Percentiles rank a stretch among this genome's conserved stretches.
Evolutionary conservation across 495 filamentous ascomycete genomes (phyloP).

Genomic region (Podospora pseudopauciseta): DNA sequence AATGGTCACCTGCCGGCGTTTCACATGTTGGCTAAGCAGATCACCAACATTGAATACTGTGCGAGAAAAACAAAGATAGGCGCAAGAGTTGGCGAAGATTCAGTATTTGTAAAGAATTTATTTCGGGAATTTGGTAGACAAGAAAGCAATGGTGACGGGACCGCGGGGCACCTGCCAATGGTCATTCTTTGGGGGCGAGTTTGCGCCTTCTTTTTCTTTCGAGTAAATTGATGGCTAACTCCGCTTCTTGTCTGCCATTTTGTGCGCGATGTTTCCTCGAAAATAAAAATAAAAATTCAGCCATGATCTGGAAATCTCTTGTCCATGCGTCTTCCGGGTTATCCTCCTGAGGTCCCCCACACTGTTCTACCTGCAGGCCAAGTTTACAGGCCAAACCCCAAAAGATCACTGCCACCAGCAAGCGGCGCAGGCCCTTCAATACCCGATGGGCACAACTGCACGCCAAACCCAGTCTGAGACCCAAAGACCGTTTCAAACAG

Average conservation of each 20-base stretch:
- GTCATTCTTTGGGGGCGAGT: too few relatives aligned
- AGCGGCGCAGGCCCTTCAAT: slow-evolving; percentile 5
- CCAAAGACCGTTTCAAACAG: slow-evolving; percentile 12
- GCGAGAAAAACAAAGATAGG: not conserved
- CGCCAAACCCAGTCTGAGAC: not conserved
- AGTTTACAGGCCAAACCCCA: not conserved
- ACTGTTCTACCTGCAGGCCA: not conserved
- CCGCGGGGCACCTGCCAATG: too few relatives aligned
- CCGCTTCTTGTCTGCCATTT: not conserved
- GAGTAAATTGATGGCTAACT: not conserved
- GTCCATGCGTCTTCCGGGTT: not conserved
- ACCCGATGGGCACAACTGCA: slow-evolving; percentile 5
- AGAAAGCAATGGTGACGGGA: too few relatives aligned
- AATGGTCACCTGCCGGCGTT: slow-evolving; percentile 9
- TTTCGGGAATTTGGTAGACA: too few relatives aligned
- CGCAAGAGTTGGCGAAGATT: too few relatives aligned
- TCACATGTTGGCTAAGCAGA: not conserved
- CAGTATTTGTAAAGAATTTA: too few relatives aligned
- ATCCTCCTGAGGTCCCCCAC: not conserved
- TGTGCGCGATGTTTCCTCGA: not conserved
- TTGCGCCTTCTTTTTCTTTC: not conserved
- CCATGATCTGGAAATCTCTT: not conserved
- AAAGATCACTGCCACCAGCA: slow-evolving; percentile 4
- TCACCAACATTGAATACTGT: not conserved
- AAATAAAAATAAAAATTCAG: too few relatives aligned